A percentile compares a stretch with the other conserved stretches of the same genome.
phyloP scores from a whole-genome alignment of 108 stramenopile genomes.

The Cyclotella choctawhatcheeana region DNA sequence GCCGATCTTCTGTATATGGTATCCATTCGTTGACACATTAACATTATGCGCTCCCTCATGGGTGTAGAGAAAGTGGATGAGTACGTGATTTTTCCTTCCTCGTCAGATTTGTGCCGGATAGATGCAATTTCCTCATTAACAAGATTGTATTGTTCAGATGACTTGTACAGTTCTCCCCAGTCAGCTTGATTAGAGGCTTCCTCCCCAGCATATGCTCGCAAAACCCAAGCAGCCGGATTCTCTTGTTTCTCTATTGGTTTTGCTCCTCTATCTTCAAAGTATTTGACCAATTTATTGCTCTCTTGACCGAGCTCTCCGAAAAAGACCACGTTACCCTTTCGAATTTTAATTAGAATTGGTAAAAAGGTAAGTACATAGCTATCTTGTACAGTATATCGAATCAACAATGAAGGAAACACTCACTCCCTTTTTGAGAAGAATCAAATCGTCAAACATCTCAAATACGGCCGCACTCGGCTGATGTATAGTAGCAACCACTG shows the following conservation, averaged over 20 bases:
- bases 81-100: constrained; percentile 51
- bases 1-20: constrained; percentile 78
- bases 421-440: constrained; percentile 59
- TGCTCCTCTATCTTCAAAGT: constrained; percentile 69
- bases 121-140: constrained; percentile 26
- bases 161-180: constrained; percentile 50
- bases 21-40: constrained; percentile 34
- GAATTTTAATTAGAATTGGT: too few relatives aligned
- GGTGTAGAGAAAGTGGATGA: constrained; percentile 44
- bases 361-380: too few relatives aligned
- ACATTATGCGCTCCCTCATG: constrained; percentile 17
- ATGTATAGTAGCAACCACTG: constrained; percentile 53
- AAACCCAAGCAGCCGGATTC: constrained; percentile 81
- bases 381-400: not conserved
- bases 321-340: constrained; percentile 57
- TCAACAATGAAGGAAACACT: not conserved
- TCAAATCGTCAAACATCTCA: constrained; percentile 67
- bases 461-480: constrained; percentile 82
- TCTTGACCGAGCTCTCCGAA: constrained; percentile 71
- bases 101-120: constrained; percentile 16
- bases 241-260: constrained; percentile 63
- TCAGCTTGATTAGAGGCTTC: constrained; percentile 45
- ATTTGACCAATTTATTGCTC: constrained; percentile 52
- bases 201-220: constrained; percentile 51
- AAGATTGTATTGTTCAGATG: constrained; percentile 30